These are phyloP conservation scores for Amanita subjunquillea DNA, from an alignment of 768 basidiomycete species.

Conservation along the genomic window DNA sequence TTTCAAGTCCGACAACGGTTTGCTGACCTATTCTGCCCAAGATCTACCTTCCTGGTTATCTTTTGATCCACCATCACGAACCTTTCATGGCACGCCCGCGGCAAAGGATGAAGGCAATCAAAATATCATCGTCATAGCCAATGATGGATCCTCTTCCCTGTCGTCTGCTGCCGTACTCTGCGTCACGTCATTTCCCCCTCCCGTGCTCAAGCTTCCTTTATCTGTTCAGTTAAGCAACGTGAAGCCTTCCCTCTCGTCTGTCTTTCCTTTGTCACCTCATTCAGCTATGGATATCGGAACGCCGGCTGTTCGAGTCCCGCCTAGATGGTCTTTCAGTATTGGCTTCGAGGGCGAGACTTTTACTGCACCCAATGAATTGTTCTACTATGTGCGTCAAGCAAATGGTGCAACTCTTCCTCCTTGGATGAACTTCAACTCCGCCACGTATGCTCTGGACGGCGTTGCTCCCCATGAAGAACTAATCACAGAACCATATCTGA, in stretches of 20 bases:
- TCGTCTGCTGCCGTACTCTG: constrained; percentile 46
- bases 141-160: constrained; percentile 38
- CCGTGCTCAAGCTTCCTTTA: constrained; percentile 43
- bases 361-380: constrained; percentile 33
- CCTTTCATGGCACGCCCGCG: constrained; percentile 64
- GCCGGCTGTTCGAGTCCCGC: constrained; percentile 65
- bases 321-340: constrained; percentile 83
- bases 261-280: constrained; percentile 50
- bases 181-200: constrained; percentile 42
- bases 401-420: constrained; percentile 64
- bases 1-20: constrained; percentile 41
- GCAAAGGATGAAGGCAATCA: constrained; percentile 51
- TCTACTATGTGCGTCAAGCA: constrained; percentile 51
- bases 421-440: constrained; percentile 67
- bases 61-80: constrained; percentile 51
- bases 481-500: constrained; percentile 25
- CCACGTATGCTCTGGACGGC: constrained; percentile 68
- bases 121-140: constrained; percentile 53
- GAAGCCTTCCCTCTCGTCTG: constrained; percentile 66
- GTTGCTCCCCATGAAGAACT: constrained; percentile 45
- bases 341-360: constrained; percentile 68
- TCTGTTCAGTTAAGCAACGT: constrained; percentile 47
- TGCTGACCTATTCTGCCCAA: constrained; percentile 40
- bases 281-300: constrained; percentile 43
- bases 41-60: constrained; percentile 66